Conservation (phyloP, 371 early-diverging fungal species). For the Saksenaea oblongispora region DNA sequence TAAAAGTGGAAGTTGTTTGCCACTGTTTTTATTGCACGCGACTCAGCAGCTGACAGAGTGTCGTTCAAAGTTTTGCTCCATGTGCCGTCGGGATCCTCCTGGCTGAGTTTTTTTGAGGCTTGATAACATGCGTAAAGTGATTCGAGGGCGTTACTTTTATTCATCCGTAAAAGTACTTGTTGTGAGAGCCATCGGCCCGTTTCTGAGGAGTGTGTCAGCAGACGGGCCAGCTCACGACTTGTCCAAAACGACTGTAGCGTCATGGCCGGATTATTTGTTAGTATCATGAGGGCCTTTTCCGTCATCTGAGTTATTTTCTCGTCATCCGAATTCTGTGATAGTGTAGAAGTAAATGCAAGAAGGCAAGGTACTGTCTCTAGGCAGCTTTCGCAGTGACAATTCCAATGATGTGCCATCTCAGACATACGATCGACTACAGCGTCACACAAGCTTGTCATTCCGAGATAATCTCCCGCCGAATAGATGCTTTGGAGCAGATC, state of each 20-base stretch:
- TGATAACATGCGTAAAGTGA: slow-evolving; percentile 29
- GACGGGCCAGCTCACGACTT: slow-evolving; percentile 29
- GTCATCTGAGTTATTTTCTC: slow-evolving; percentile 12
- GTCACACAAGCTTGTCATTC: slow-evolving; percentile 19
- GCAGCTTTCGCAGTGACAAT: slow-evolving; percentile 22
- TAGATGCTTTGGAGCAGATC: slow-evolving; percentile 18
- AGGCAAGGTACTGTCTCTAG: slow-evolving; percentile 9
- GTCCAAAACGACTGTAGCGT: slow-evolving; percentile 27
- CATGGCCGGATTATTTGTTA: slow-evolving; percentile 32
- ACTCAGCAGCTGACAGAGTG: slow-evolving; percentile 25
- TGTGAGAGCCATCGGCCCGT: slow-evolving; percentile 24
- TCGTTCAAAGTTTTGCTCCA: slow-evolving; percentile 30
- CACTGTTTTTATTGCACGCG: slow-evolving; percentile 27
- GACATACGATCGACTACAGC: slow-evolving; percentile 5
- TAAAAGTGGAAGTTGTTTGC: slow-evolving; percentile 37
- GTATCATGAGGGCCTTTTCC: slow-evolving; percentile 14
- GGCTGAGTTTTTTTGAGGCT: slow-evolving; percentile 18
- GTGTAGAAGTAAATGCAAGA: slow-evolving; percentile 4
- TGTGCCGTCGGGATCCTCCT: slow-evolving; percentile 17
- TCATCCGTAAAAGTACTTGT: slow-evolving; percentile 29
- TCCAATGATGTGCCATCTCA: slow-evolving; percentile 17
- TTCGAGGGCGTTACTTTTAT: slow-evolving; percentile 37
- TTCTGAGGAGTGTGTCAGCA: slow-evolving; percentile 22
- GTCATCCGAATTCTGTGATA: neutral
- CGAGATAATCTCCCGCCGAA: slow-evolving; percentile 26